These are phyloP conservation scores for Xylariomycetidae sp. DNA, from an alignment of 2,329 filamentous ascomycete genomes.

Conservation along the genomic window DNA sequence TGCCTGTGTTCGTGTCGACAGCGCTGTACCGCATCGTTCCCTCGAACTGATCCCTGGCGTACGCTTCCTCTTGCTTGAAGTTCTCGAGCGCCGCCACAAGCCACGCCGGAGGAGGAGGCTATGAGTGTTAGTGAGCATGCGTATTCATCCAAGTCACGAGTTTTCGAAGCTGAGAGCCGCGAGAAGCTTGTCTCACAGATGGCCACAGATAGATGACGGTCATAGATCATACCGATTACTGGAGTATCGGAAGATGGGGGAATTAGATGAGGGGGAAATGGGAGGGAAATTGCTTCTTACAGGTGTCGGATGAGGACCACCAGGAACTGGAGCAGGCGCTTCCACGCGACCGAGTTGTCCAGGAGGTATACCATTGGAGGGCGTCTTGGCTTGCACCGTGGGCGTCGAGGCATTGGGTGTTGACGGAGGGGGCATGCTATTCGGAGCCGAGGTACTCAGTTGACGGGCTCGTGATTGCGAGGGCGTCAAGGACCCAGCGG, in stretches of 20 bases:
- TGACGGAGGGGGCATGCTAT: conserved; percentile 28
- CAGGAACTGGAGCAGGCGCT: conserved; percentile 55
- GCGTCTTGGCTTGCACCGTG: conserved; percentile 13
- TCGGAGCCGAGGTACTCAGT: conserved; percentile 33
- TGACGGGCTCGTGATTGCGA: conserved; percentile 42
- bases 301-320: conserved; percentile 48
- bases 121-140: conserved; percentile 21
- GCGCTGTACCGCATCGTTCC: conserved; percentile 85
- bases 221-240: conserved; percentile 26
- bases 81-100: conserved; percentile 66
- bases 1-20: conserved; percentile 65
- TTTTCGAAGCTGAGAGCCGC: conserved; percentile 7
- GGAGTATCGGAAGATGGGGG: conserved; percentile 25
- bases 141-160: conserved; percentile 4
- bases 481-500: conserved; percentile 37
- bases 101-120: conserved; percentile 87
- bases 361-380: conserved; percentile 31
- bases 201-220: conserved; percentile 11
- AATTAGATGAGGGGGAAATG: conserved; percentile 10
- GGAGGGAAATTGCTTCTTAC: conserved; percentile 48
- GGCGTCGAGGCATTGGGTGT: conserved; percentile 24
- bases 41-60: conserved; percentile 81
- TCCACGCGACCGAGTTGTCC: conserved; percentile 62
- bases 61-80: conserved; percentile 54
- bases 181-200: too few species aligned